Percentiles rank a stretch among this genome's conserved stretches.
phyloP scores from a whole-genome alignment of 2,329 filamentous ascomycete genomes.

The Penicillium capsulatum region DNA sequence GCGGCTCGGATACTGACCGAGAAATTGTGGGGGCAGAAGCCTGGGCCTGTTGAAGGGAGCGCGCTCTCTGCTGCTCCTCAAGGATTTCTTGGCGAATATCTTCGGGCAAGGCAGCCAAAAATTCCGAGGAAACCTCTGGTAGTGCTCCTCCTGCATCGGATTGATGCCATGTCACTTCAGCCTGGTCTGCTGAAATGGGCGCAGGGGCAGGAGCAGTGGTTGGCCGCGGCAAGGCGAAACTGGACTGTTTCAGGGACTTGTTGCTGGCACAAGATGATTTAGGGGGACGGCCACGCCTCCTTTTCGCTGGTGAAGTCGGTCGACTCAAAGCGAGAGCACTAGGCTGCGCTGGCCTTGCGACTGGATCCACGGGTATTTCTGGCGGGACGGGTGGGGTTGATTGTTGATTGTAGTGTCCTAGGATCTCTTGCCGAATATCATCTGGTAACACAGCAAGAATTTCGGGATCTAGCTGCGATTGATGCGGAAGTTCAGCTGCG shows the following conservation, averaged over 20 bases:
- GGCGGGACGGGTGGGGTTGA: conserved; percentile 18
- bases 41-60: conserved; percentile 55
- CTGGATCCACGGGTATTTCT: conserved; percentile 41
- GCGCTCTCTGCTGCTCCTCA: conserved; percentile 62
- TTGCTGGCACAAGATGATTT: conserved; percentile 50
- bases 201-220: conserved; percentile 9
- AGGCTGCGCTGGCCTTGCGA: conserved; percentile 43
- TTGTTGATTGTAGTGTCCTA: conserved; percentile 61
- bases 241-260: conserved; percentile 67
- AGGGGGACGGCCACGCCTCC: conserved; percentile 52
- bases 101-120: conserved; percentile 77
- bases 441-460: conserved; percentile 78
- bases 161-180: conserved; percentile 17
- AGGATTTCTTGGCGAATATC: conserved; percentile 76
- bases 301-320: conserved; percentile 63
- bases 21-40: conserved; percentile 39
- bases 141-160: conserved; percentile 29
- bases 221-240: conserved; percentile 52
- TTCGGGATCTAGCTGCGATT: conserved; percentile 79
- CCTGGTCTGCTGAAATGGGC: conserved; percentile 1
- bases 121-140: conserved; percentile 58
- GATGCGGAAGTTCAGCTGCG: conserved; percentile 49
- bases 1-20: conserved; percentile 15
- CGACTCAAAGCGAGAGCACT: conserved; percentile 36
- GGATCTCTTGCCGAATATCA: conserved; percentile 77